Evolutionary conservation across 305 asterid genomes (phyloP).

Genomic region (Solanum aculeatissimum): DNA sequence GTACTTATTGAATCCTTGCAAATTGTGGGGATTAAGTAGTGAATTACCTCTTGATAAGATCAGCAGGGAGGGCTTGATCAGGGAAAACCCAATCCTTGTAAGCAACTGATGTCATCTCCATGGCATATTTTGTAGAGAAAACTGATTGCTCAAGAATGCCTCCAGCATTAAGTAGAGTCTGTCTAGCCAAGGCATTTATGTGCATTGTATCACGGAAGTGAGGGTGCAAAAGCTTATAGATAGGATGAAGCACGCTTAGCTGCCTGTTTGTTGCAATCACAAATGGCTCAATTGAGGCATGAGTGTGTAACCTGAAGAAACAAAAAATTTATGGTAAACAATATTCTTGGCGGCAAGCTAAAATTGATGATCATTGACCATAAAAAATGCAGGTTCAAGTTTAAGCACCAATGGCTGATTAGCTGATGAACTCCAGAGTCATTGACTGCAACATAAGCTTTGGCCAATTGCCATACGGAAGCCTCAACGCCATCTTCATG

Average conservation of each 20-base stretch:
- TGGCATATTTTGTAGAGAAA: constrained; percentile 1
- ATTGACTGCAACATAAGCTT: constrained; percentile 6
- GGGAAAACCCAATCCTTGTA: constrained; percentile 4
- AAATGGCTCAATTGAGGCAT: constrained; percentile 3
- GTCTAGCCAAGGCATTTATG: constrained; percentile 5
- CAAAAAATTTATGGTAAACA: too few species aligned
- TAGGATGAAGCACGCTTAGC: constrained; percentile 1
- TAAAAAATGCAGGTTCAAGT: neutral
- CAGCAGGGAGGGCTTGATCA: constrained; percentile 6
- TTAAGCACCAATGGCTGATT: constrained; percentile 2
- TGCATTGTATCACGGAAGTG: constrained; percentile 9
- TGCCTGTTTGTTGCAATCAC: constrained; percentile 2
- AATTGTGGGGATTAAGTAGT: neutral
- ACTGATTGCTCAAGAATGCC: constrained; percentile 2
- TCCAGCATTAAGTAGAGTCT: neutral
- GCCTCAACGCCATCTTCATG: neutral
- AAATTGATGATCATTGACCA: neutral
- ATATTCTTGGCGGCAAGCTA: neutral
- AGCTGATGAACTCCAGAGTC: constrained; percentile 8
- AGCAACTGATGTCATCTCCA: constrained; percentile 1
- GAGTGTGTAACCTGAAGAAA: neutral
- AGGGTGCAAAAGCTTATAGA: constrained; percentile 4
- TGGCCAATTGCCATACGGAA: constrained; percentile 5
- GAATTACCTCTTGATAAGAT: constrained; percentile 1
- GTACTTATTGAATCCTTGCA: neutral